A percentile compares a stretch with the other conserved stretches of the same genome.
These are phyloP conservation scores for Hyphodiscus hymeniophilus DNA, from an alignment of 495 filamentous ascomycete genomes.

Conservation along the genomic window DNA sequence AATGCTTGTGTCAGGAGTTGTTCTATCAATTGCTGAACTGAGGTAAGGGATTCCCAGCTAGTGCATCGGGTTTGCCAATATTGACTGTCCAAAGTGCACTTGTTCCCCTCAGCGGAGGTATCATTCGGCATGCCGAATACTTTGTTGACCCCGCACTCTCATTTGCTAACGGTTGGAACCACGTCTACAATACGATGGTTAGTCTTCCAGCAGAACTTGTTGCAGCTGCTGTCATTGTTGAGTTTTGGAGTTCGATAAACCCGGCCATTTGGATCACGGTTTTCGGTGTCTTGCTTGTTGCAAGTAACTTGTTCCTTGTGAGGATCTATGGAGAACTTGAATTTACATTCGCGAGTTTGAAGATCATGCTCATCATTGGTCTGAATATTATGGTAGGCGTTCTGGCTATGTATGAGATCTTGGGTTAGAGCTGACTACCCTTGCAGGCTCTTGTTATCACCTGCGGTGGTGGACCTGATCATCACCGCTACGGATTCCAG, in stretches of 20 bases:
- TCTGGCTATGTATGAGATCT: not conserved
- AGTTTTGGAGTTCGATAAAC: constrained; percentile 57
- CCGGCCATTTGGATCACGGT: constrained; percentile 65
- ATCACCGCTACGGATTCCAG: constrained; percentile 44
- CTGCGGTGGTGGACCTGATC: constrained; percentile 31
- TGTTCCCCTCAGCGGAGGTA: constrained; percentile 49
- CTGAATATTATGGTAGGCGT: constrained; percentile 24
- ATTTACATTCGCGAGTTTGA: constrained; percentile 61
- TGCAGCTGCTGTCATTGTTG: constrained; percentile 64
- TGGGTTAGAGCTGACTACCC: not conserved
- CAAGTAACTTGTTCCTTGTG: constrained; percentile 59
- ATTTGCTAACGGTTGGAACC: constrained; percentile 23
- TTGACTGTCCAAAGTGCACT: constrained; percentile 11
- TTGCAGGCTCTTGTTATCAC: constrained; percentile 24
- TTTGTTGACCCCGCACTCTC: constrained; percentile 23
- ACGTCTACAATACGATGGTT: constrained; percentile 8
- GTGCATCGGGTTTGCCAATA: not conserved
- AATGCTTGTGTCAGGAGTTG: constrained; percentile 16
- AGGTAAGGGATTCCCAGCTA: constrained; percentile 5
- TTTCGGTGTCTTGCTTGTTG: constrained; percentile 60
- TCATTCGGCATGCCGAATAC: constrained; percentile 20
- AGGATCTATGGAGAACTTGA: constrained; percentile 64
- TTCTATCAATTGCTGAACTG: constrained; percentile 17
- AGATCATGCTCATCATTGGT: constrained; percentile 66
- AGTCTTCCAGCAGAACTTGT: constrained; percentile 23